These are phyloP conservation scores for Fusarium staphyleae DNA, from an alignment of 2,329 filamentous ascomycete species.

Conservation along the genomic window DNA sequence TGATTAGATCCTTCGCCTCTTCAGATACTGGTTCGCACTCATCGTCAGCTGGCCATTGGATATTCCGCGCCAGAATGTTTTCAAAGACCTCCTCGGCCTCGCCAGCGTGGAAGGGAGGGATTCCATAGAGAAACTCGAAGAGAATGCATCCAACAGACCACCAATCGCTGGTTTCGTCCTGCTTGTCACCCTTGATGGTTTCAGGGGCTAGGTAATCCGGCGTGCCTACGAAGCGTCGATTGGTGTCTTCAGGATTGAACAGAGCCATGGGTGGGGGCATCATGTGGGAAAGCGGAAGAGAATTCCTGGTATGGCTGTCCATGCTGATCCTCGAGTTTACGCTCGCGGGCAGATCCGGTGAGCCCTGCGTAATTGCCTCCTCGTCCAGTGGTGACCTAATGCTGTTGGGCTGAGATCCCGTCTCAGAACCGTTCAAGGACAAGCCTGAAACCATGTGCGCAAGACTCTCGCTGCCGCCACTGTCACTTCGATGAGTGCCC, in stretches of 20 bases:
- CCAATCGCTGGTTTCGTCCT: conserved; percentile 99
- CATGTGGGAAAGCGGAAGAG: conserved; percentile 64
- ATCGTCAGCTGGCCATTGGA: conserved; percentile 88
- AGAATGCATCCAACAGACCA: conserved; percentile 99
- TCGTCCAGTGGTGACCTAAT: conserved; percentile 74
- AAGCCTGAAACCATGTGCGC: conserved; percentile 83
- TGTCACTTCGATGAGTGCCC: conserved; percentile 83
- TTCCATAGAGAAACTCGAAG: conserved; percentile 94
- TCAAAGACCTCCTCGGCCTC: conserved; percentile 95
- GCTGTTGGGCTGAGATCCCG: conserved; percentile 52
- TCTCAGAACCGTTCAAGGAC: conserved; percentile 70
- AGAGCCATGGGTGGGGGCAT: conserved; percentile 93
- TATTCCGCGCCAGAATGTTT: conserved; percentile 88
- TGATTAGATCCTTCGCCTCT: conserved; percentile 94
- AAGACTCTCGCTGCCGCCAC: conserved; percentile 85
- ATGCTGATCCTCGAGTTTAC: conserved; percentile 42
- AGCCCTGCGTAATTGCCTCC: conserved; percentile 74
- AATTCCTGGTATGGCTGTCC: conserved; percentile 46
- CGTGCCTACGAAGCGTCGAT: conserved; percentile 92
- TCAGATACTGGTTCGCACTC: conserved; percentile 77
- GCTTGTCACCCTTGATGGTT: conserved; percentile 92
- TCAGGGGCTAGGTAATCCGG: conserved; percentile 97
- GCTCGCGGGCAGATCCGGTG: conserved; percentile 73
- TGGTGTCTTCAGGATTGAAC: conserved; percentile 94
- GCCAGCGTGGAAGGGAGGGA: conserved; percentile 89